phyloP scores from a whole-genome alignment of 148 eudicot species.

The Linanthus parryae region DNA sequence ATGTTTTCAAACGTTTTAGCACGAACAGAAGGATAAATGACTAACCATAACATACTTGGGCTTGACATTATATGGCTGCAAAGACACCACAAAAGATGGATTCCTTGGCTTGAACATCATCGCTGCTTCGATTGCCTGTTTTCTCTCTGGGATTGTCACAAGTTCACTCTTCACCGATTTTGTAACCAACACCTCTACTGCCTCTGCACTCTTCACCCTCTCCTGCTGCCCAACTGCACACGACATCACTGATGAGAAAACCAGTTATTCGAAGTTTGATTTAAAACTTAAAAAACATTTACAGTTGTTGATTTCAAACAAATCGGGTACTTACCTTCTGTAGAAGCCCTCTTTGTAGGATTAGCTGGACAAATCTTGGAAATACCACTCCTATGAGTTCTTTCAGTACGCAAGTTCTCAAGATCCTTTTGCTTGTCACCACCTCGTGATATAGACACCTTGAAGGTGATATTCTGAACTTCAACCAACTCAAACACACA shows the following conservation, averaged over 20 bases:
- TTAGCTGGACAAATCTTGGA: no score
- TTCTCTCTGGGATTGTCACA: conserved; percentile 3
- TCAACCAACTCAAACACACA: no score
- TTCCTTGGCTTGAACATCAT: conserved; percentile 1
- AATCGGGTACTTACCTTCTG: background rate
- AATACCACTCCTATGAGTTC: background rate
- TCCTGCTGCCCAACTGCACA: background rate
- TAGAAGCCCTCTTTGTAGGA: no score
- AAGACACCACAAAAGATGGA: background rate
- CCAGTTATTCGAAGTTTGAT: background rate
- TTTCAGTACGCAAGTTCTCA: background rate
- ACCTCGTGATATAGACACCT: no score
- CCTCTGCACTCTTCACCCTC: conserved; percentile 4
- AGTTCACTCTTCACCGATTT: background rate
- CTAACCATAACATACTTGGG: background rate
- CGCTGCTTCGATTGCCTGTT: conserved; percentile 13
- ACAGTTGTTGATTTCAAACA: background rate
- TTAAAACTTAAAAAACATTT: background rate
- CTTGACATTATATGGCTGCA: background rate
- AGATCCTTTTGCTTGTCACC: no score
- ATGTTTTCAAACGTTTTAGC: no score
- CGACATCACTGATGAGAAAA: no score
- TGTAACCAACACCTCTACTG: background rate
- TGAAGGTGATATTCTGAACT: no score
- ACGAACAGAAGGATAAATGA: background rate